phyloP scores from a whole-genome alignment of 768 basidiomycete species.

The Suillus subalutaceus region DNA sequence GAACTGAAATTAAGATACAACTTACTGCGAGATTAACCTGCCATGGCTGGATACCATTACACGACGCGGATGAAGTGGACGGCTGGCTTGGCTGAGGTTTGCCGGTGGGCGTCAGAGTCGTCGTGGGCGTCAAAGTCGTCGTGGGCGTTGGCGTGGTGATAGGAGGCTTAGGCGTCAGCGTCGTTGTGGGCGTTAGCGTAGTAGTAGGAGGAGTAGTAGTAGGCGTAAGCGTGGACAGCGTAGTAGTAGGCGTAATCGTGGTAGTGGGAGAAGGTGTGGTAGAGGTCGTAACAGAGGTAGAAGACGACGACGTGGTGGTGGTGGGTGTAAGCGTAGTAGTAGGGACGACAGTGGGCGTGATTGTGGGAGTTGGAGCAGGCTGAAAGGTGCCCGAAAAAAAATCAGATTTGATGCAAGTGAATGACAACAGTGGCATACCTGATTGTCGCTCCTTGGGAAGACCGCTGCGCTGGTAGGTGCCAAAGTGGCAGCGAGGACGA shows the following conservation, averaged over 20 bases:
- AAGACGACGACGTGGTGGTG: neutral
- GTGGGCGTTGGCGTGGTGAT: neutral
- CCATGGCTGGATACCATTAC: conserved; percentile 19
- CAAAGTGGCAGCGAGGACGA: conserved; percentile 3
- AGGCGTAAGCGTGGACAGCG: neutral
- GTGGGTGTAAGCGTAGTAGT: neutral
- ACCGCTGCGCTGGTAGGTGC: neutral
- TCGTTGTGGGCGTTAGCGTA: too few species aligned
- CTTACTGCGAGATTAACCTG: conserved; percentile 26
- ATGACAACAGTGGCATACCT: conserved; percentile 1
- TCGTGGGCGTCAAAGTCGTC: neutral
- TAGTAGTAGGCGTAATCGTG: neutral
- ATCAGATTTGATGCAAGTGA: neutral
- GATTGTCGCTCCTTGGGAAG: neutral
- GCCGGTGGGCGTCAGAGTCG: neutral
- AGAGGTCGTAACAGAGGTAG: neutral
- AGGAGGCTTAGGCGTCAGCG: neutral
- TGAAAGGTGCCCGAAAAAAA: too few species aligned
- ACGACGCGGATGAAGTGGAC: neutral
- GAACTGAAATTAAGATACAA: fast-evolving
- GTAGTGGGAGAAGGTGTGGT: neutral
- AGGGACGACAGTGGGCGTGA: neutral
- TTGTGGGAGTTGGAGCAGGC: neutral
- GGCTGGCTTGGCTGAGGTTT: neutral
- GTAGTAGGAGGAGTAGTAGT: neutral